phyloP scores from a whole-genome alignment of 176 grass and related monocot species.

The Pontederia crassipes region DNA sequence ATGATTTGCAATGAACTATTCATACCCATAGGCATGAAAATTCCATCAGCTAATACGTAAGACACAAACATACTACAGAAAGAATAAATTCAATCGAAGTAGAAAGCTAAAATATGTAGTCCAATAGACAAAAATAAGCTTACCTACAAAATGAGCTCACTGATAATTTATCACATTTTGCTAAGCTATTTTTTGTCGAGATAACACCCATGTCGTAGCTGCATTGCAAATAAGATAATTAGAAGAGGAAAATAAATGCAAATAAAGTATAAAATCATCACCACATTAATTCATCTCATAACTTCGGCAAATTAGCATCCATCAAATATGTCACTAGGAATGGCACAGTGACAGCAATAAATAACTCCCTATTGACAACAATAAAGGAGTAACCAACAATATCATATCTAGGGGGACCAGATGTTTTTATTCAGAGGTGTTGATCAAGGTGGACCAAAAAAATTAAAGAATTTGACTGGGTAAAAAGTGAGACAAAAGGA shows the following conservation, averaged over 20 bases:
- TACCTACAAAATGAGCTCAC: conserved; percentile 72
- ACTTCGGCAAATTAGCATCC: no score
- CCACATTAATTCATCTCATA: no score
- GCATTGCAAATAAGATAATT: conserved; percentile 23
- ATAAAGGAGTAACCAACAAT: no score
- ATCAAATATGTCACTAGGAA: no score
- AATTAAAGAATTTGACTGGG: no score
- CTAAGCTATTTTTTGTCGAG: conserved; percentile 57
- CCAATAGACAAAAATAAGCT: background rate
- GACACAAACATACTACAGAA: background rate
- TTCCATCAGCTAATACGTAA: no score
- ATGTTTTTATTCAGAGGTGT: no score
- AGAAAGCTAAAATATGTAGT: background rate
- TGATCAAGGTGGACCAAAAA: no score
- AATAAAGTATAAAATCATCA: background rate
- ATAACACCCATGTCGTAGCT: conserved; percentile 84
- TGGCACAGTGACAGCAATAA: no score
- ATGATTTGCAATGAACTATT: background rate
- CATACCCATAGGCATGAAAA: background rate
- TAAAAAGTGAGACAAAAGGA: no score
- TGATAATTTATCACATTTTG: conserved; percentile 58
- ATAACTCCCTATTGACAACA: no score
- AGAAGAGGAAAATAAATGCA: background rate
- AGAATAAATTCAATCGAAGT: background rate
- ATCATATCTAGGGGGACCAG: no score